These are phyloP conservation scores for Trypanosoma mega DNA, from an alignment of 208 protist genomes.

Conservation along the genomic window DNA sequence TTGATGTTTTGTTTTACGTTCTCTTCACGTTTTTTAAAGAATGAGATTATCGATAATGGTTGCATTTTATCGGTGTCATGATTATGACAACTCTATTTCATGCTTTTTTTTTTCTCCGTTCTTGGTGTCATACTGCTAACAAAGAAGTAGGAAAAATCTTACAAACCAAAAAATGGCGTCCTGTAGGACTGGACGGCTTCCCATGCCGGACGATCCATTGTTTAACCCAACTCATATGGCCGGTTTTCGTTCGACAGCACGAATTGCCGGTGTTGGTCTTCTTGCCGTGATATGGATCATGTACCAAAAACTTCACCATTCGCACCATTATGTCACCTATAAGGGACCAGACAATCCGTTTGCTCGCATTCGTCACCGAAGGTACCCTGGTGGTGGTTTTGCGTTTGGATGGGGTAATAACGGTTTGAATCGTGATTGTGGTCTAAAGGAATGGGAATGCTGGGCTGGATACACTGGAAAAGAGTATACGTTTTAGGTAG, in stretches of 20 bases:
- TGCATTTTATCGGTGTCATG: too few species aligned
- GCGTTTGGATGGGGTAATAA: slow-evolving; percentile 90
- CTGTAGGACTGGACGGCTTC: slow-evolving; percentile 75
- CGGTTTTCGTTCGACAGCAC: slow-evolving; percentile 61
- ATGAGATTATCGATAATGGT: too few species aligned
- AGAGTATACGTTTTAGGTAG: slow-evolving; percentile 82
- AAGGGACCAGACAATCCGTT: slow-evolving; percentile 84
- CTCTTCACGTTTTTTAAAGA: background rate
- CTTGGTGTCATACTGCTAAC: background rate
- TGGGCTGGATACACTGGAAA: slow-evolving; percentile 88
- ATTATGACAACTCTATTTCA: background rate
- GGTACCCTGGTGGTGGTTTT: slow-evolving; percentile 74
- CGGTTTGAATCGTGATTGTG: slow-evolving; percentile 87
- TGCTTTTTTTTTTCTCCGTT: background rate
- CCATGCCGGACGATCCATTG: slow-evolving; percentile 82
- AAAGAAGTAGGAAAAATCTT: slow-evolving; percentile 1
- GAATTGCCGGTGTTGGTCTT: slow-evolving; percentile 56
- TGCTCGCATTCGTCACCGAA: slow-evolving; percentile 74
- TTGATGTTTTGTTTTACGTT: background rate
- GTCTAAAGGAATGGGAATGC: slow-evolving; percentile 85
- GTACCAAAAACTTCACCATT: slow-evolving; percentile 78
- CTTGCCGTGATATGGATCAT: slow-evolving; percentile 75
- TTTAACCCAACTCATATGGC: slow-evolving; percentile 49
- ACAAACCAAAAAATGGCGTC: slow-evolving; percentile 52
- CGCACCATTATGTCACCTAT: slow-evolving; percentile 79